phyloP scores from a whole-genome alignment of 208 protist species.

The Herpetomonas samuelpessoai region DNA sequence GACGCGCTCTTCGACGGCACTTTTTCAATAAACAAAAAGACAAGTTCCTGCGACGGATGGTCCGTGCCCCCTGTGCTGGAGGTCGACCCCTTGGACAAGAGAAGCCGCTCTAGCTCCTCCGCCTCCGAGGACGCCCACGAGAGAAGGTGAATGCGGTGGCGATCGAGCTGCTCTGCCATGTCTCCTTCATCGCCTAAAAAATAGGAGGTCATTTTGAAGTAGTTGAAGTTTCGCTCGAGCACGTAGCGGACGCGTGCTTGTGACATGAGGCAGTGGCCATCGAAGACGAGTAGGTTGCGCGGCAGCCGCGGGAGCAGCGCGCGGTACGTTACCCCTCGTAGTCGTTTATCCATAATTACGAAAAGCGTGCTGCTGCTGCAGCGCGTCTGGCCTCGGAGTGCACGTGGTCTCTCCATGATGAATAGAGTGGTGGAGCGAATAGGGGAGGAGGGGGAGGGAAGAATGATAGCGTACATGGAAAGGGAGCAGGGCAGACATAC shows the following conservation, averaged over 20 bases:
- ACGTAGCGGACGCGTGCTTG: slow-evolving; percentile 70
- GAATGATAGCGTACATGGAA: too few relatives aligned
- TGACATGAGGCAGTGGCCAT: slow-evolving; percentile 75
- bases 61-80: not conserved
- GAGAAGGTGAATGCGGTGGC: slow-evolving; percentile 61
- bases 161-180: slow-evolving; percentile 36
- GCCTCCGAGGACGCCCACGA: slow-evolving; percentile 57
- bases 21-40: slow-evolving; percentile 73
- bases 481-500: too few relatives aligned
- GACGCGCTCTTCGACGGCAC: slow-evolving; percentile 43
- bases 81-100: slow-evolving; percentile 23
- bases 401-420: too few relatives aligned
- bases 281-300: slow-evolving; percentile 75
- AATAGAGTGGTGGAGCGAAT: slow-evolving; percentile 1
- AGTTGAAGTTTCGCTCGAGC: slow-evolving; percentile 85
- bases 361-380: not conserved
- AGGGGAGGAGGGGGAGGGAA: not conserved
- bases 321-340: slow-evolving; percentile 32
- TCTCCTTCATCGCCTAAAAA: slow-evolving; percentile 15
- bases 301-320: slow-evolving; percentile 60
- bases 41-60: slow-evolving; percentile 29
- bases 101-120: slow-evolving; percentile 36
- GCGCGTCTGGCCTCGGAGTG: not conserved
- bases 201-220: slow-evolving; percentile 53
- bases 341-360: slow-evolving; percentile 20